Conservation (phyloP, 768 basidiomycete species). For the Termitomyces sp. region DNA sequence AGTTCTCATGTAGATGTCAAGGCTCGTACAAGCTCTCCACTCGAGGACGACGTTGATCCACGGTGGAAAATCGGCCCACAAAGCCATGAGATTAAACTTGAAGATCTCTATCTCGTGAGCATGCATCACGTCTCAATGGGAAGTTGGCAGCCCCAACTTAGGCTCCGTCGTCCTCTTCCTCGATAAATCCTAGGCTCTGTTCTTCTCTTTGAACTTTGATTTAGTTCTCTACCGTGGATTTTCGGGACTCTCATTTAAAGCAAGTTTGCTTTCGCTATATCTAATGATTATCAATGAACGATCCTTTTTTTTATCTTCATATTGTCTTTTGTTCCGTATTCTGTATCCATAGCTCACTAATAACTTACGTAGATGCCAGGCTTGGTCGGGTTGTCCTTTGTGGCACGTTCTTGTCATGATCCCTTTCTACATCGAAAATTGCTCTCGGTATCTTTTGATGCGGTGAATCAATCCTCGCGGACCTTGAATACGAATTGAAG, state of each 20-base stretch:
- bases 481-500: not conserved
- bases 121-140: constrained; percentile 82
- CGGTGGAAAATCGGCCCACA: constrained; percentile 58
- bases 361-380: not conserved
- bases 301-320: not conserved
- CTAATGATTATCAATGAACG: not conserved
- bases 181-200: not conserved
- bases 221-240: not conserved
- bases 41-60: constrained; percentile 61
- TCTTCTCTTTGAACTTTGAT: not conserved
- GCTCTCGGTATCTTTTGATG: not conserved
- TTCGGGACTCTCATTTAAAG: not conserved
- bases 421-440: not conserved
- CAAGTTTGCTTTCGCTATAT: not conserved
- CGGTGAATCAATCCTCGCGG: not conserved
- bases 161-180: constrained; percentile 39
- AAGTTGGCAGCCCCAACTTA: constrained; percentile 76
- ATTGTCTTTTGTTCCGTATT: not conserved
- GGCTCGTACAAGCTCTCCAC: constrained; percentile 42
- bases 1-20: constrained; percentile 20
- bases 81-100: constrained; percentile 49
- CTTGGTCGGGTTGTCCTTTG: not conserved
- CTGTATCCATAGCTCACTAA: constrained; percentile 12
- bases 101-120: constrained; percentile 69
- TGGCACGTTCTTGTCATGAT: not conserved